phyloP scores from a whole-genome alignment of 1,284 basidiomycete genomes.

The Sanghuangporus sanghuang region DNA sequence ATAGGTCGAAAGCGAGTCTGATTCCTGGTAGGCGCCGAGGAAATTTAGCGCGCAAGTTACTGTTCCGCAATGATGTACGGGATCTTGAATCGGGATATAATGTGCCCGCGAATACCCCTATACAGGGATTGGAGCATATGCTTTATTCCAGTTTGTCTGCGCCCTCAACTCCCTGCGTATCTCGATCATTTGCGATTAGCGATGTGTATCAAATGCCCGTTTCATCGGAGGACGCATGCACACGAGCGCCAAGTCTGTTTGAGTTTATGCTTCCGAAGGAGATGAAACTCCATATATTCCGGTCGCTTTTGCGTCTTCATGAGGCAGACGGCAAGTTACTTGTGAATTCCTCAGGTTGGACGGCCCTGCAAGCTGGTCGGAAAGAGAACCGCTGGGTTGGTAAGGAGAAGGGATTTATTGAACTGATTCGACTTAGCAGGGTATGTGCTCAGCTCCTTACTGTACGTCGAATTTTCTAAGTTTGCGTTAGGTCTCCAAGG shows the following conservation, averaged over 20 bases:
- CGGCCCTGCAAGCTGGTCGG: slow-evolving; percentile 48
- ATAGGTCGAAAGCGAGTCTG: slow-evolving; percentile 44
- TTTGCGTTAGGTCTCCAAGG: slow-evolving; percentile 66
- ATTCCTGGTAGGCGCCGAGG: slow-evolving; percentile 37
- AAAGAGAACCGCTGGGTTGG: slow-evolving; percentile 66
- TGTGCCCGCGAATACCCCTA: slow-evolving; percentile 8
- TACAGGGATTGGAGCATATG: background rate
- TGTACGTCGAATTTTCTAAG: slow-evolving; percentile 19
- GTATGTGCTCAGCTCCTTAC: slow-evolving; percentile 42
- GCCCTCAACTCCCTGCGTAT: slow-evolving; percentile 9
- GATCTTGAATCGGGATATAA: slow-evolving; percentile 1
- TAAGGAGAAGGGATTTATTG: slow-evolving; percentile 62
- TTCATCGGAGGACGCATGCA: background rate
- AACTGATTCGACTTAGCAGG: slow-evolving; percentile 75
- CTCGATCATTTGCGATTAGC: background rate
- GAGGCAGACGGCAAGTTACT: slow-evolving; percentile 46
- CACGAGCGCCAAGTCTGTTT: slow-evolving; percentile 40
- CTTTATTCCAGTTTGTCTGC: slow-evolving; percentile 13
- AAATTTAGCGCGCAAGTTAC: slow-evolving; percentile 50
- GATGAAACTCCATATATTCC: slow-evolving; percentile 62
- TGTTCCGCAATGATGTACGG: slow-evolving; percentile 36
- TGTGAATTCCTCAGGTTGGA: slow-evolving; percentile 46
- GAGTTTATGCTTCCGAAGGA: slow-evolving; percentile 71
- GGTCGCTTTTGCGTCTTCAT: slow-evolving; percentile 45
- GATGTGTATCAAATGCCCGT: background rate